Conservation (phyloP, 2,329 filamentous ascomycete species). For the Scytalidium sp. region DNA sequence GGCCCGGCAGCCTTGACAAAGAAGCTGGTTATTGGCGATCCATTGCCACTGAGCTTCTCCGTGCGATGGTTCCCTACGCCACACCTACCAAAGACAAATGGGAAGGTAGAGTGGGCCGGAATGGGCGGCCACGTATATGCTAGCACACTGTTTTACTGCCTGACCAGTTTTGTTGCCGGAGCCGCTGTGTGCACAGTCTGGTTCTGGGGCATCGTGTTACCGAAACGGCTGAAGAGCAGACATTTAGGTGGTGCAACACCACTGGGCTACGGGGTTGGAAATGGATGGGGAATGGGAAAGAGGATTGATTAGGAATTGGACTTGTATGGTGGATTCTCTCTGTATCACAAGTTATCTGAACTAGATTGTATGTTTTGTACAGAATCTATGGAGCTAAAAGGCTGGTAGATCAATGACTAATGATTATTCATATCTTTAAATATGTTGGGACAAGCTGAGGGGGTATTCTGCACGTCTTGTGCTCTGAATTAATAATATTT, state of each 20-base stretch:
- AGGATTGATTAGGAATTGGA: slow-evolving; percentile 9
- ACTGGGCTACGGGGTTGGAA: slow-evolving; percentile 22
- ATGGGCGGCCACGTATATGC: slow-evolving; percentile 63
- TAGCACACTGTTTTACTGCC: slow-evolving; percentile 60
- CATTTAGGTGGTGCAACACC: slow-evolving; percentile 22
- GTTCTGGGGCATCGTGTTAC: slow-evolving; percentile 58
- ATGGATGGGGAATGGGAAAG: slow-evolving; percentile 20
- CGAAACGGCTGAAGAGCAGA: slow-evolving; percentile 32
- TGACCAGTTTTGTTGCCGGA: slow-evolving; percentile 58
- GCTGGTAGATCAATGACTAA: not conserved
- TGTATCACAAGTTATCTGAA: not conserved
- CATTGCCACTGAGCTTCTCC: slow-evolving; percentile 72
- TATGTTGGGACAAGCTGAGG: no score
- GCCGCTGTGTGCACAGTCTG: slow-evolving; percentile 52
- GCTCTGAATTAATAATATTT: no score
- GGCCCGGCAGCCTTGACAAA: slow-evolving; percentile 48
- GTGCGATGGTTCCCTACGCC: slow-evolving; percentile 85
- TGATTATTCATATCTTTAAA: not conserved
- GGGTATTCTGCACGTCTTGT: no score
- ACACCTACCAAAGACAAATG: slow-evolving; percentile 64
- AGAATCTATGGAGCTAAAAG: not conserved
- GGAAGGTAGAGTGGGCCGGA: slow-evolving; percentile 62
- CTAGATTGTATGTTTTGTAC: not conserved
- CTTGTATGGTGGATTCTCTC: not conserved
- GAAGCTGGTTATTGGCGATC: slow-evolving; percentile 81